Evolutionary conservation across 2,329 filamentous ascomycete species (phyloP), one percentile per base, ranked within the genome.

Genomic region (Curvularia lunata): DNA sequence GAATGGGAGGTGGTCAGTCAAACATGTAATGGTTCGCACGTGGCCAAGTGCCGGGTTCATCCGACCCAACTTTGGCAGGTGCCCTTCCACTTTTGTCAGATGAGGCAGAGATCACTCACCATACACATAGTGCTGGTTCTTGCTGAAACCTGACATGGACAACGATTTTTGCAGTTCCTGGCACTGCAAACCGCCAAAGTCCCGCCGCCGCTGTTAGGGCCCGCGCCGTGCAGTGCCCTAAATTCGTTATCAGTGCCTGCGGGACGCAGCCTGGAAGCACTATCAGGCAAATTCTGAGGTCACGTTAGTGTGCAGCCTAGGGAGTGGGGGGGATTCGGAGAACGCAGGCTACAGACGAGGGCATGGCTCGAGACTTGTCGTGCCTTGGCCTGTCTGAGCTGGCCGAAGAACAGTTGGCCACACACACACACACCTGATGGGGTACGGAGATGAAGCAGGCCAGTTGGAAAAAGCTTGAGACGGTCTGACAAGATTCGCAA

Each of bases 141-240:
- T 96, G 73, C 84, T 83, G 83, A 92, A 93, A 79, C 88, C 88
- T 78, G 91, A 89, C 90, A 93, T 93, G 79, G 89, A 87, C 80
- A 91, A 81, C 71, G 87, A 77, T 76, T 80, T 80, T 76, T 76
- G 62, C 66, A 63, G 65, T 65, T 64, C 70, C 65, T 69, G 65
- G 65, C 66, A 66, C 66, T 65, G 45, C 62, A 60, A 48, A 64
- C 69, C 63, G 82, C 75, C 83, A 82, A 79, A 81, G 86, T 79
- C 82, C 86, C 83, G 78, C 67, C 68, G 78, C 67, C 68, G 62
- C 59, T 63, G 9, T 8, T 10, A 55, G 70, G 67, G 63, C 65
- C 66, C 67, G 70, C 69, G 66, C 67, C 63, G 66, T 68, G 73
- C 66, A 71, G 69, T 56, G 69, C 63, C 52, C 71, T 51, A 32